Base-by-base conservation (phyloP, 192 early-diverging fungal genomes). In the Entomortierella parvispora region DNA sequence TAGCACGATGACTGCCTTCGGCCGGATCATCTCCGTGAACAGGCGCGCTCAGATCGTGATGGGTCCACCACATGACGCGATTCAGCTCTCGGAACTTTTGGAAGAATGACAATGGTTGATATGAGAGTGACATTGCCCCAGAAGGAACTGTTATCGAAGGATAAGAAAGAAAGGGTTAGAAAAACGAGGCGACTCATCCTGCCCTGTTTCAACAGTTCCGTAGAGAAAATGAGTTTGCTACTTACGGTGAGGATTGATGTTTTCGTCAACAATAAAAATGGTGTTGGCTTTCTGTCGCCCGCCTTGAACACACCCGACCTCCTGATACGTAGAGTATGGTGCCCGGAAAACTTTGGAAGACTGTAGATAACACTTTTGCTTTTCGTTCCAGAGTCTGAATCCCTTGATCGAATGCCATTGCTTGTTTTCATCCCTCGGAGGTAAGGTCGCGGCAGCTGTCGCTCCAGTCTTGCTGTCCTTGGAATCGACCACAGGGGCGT, bases 21-120 rank as follows among this genome's bases (percentile, higher is more conserved):
- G 28, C 34, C 2, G 45, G 74, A n/a, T 55, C 62, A 8, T 64
- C 62, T 0, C 51, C 57, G 92, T 57, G 92, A 87, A 79, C 90
- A 87, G 59, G 92, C 75, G 79, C 88, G 46, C 91, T 93, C 43
- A 96, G 80, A 14, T 87, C 92, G 60, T 91, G 88, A 77, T 98
- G 97, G 62, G 93, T 88, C 37, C 83, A 87, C 83, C 93, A 90
- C 97, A 99, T 99, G 12, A 93, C 86, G 22, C 80, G 71, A 42
- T 96, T 95, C 32, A 96, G 82, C 71, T 99, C 94, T 8, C 91
- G 54, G 45, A 97, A 95, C 83, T 99, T 99, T 49, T 80, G 80
- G 43, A 94, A 81, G 68, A 99, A 96, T 2, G 88, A 72, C 2
- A 91, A 86, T 9, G 82, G 83, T 47, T 72, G 81, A 54, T 82